Base-by-base conservation (phyloP, 306 rosid species). In the Pyrus communis region DNA sequence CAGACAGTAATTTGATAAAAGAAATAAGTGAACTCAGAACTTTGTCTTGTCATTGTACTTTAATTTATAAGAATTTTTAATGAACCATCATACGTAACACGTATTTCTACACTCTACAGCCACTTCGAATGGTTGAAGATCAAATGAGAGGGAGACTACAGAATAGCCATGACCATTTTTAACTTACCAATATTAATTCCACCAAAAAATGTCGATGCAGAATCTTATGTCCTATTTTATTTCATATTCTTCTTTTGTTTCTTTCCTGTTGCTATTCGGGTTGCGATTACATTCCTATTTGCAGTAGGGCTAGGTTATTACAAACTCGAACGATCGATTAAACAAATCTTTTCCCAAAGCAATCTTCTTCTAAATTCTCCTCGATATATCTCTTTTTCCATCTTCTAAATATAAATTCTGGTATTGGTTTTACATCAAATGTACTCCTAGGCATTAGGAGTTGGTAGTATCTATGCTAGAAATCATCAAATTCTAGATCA, bases 1-100 rank as follows among this genome's bases (percentile, higher is more conserved):
- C 87, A 76, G 69, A 79, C 38, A 54, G 58, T 55, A 69, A n/a
- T 54, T 62, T 13, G 4, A 77, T 40, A 28, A 84, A 40, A 75
- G 18, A 58, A 13, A 43, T 35, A 35, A 40, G 28, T 22, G 68
- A 61, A 66, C 9, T 35, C 27, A 35, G 28, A 35, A 11, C 23
- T 64, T 31, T 64, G 12, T 5, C 43, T 31, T 30, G 59, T 31
- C 30, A 54, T 21, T 31, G 4, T 13, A 30, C 64, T 54, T 19
- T 63, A 63, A 33, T 35, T 33, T 54, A 10, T 30, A 30, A 63
- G 4, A 31, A 51, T 71, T n/a, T 72, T 30, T 21, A 2, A 1
- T 54, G 8, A 55, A 28, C 46, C 54, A 55, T 55, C 11, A 3
- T 58, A 42, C 9, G 7, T 14, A 3, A 33, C 1, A 33, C 7